Conservation (phyloP, 2,329 filamentous ascomycete species). For the Dactylellina haptotyla region DNA sequence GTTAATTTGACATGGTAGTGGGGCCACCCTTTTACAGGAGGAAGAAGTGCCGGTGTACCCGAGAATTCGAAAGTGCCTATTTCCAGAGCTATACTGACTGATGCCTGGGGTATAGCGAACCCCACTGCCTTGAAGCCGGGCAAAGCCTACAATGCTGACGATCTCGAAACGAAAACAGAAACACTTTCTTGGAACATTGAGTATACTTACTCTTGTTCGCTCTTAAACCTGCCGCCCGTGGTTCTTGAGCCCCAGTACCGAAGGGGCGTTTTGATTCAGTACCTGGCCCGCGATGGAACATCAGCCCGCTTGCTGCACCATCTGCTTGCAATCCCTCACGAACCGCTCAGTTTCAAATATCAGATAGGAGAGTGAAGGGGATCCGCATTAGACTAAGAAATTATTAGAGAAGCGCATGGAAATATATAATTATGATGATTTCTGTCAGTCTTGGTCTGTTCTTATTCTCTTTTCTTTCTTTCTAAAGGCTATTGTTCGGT, state of each 20-base stretch:
- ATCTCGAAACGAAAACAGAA: slow-evolving; percentile 53
- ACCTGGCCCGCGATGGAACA: slow-evolving; percentile 19
- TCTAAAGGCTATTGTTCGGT: slow-evolving; percentile 16
- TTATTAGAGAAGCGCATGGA: slow-evolving; percentile 10
- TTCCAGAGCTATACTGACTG: slow-evolving; percentile 28
- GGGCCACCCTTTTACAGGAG: slow-evolving; percentile 13
- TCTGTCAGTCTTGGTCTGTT: slow-evolving; percentile 17
- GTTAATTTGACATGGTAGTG: slow-evolving; percentile 40
- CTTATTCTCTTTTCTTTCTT: slow-evolving; percentile 16
- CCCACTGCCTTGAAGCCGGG: slow-evolving; percentile 23
- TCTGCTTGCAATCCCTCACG: slow-evolving; percentile 31
- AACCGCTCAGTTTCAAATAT: slow-evolving; percentile 52
- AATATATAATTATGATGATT: slow-evolving; percentile 24
- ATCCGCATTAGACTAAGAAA: slow-evolving; percentile 9
- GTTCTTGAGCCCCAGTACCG: slow-evolving; percentile 3
- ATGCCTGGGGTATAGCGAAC: not conserved
- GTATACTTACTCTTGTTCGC: slow-evolving; percentile 7
- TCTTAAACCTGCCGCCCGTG: slow-evolving; percentile 44
- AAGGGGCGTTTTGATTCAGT: slow-evolving; percentile 30
- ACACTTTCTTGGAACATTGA: slow-evolving; percentile 21
- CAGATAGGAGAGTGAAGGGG: slow-evolving; percentile 13
- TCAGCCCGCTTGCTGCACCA: slow-evolving; percentile 20
- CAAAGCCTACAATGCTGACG: not conserved
- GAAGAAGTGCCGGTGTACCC: slow-evolving; percentile 10
- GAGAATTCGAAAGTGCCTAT: slow-evolving; percentile 27